Conservation (phyloP, 305 asterid genomes). For the Fraxinus angustifolia region DNA sequence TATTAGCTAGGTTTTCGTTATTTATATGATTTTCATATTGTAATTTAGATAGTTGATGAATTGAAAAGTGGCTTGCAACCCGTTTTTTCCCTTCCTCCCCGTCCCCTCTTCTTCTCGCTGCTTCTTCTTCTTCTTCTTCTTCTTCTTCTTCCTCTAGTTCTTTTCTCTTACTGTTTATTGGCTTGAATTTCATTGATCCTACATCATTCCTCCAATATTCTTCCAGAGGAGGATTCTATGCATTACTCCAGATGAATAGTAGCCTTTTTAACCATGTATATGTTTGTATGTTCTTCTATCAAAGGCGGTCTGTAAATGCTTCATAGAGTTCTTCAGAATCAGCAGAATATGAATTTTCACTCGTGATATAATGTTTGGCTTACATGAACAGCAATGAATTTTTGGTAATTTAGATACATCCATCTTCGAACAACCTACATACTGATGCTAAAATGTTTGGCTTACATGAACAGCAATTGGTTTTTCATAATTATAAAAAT, state of each 20-base stretch:
- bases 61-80: no score
- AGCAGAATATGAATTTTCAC: not conserved
- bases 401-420: not conserved
- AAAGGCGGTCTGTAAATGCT: not conserved
- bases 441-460: not conserved
- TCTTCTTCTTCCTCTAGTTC: no score
- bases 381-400: not conserved
- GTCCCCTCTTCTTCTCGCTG: no score
- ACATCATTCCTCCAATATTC: not conserved
- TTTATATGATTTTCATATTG: no score
- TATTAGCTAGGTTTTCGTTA: no score
- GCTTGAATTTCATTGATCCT: no score
- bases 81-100: no score
- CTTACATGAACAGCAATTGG: not conserved
- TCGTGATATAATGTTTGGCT: not conserved
- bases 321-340: not conserved
- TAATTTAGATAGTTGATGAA: no score
- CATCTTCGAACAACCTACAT: not conserved
- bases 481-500: not conserved
- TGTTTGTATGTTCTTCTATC: not conserved
- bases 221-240: not conserved
- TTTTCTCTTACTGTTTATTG: no score
- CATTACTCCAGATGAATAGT: not conserved
- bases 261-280: not conserved
- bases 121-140: no score